A percentile compares a stretch with the other conserved stretches of the same genome.
These are phyloP conservation scores for Achlya hypogyna DNA, from an alignment of 352 stramenopile genomes.

Conservation along the genomic window DNA sequence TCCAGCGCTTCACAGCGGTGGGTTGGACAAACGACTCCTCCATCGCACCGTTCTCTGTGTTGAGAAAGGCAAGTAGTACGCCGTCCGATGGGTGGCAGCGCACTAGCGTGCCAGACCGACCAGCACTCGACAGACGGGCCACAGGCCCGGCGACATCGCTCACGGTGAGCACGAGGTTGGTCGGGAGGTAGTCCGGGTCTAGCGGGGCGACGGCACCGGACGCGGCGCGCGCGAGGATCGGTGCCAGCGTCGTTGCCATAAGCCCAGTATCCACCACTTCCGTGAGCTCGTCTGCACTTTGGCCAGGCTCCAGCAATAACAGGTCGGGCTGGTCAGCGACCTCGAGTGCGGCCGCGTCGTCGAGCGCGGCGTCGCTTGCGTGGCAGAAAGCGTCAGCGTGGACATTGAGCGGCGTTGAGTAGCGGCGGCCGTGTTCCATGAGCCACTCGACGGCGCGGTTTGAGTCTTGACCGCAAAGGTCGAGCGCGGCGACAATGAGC, in stretches of 20 bases:
- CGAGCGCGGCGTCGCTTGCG: constrained; percentile 27
- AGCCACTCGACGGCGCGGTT: constrained; percentile 84
- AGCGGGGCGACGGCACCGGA: constrained; percentile 53
- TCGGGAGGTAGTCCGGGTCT: constrained; percentile 58
- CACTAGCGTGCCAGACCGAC: constrained; percentile 60
- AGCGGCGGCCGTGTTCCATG: constrained; percentile 61
- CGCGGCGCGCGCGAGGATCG: constrained; percentile 47
- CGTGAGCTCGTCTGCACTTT: constrained; percentile 17
- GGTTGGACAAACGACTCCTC: constrained; percentile 76
- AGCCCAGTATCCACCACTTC: constrained; percentile 43
- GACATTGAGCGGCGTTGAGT: constrained; percentile 6
- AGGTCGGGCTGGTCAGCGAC: constrained; percentile 65
- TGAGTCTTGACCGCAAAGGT: constrained; percentile 68
- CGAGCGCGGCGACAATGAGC: constrained; percentile 51
- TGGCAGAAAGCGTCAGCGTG: constrained; percentile 9
- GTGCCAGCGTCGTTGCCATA: constrained; percentile 68
- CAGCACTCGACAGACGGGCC: constrained; percentile 48
- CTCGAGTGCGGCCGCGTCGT: constrained; percentile 61
- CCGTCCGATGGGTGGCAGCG: constrained; percentile 43
- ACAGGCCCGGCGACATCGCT: constrained; percentile 59
- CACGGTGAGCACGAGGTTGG: constrained; percentile 71
- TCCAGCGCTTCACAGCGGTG: constrained; percentile 65
- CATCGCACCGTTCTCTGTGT: constrained; percentile 76
- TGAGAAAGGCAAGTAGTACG: constrained; percentile 75
- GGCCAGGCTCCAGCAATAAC: constrained; percentile 32